A percentile compares a stretch with the other conserved stretches of the same genome.
Conservation (phyloP, 441 rosid species). For the Biscutella laevigata region DNA sequence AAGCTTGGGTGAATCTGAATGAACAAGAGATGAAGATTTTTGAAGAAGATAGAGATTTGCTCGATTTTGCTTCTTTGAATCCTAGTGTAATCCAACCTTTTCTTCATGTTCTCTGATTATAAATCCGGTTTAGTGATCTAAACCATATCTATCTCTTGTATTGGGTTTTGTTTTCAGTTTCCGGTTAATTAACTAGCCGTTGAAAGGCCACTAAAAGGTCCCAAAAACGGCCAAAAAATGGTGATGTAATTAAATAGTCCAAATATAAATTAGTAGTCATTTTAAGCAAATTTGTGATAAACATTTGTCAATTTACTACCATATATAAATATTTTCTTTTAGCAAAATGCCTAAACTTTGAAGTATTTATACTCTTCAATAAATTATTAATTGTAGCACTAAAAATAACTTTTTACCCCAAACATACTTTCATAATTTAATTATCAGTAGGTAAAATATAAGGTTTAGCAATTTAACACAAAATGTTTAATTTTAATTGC, state of each 20-base stretch:
- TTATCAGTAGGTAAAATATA: neutral
- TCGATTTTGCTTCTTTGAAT: constrained; percentile 19
- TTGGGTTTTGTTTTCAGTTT: neutral
- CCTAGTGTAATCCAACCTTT: constrained; percentile 21
- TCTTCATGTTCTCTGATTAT: constrained; percentile 21
- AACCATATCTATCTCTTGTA: constrained; percentile 5
- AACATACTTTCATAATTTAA: neutral
- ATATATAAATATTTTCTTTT: neutral
- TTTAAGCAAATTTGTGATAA: neutral
- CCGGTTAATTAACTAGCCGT: constrained; percentile 15
- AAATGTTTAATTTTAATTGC: too few relatives aligned
- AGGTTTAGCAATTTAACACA: too few relatives aligned
- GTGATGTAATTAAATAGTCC: constrained; percentile 7
- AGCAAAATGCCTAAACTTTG: neutral
- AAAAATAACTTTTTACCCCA: neutral
- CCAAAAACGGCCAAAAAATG: neutral
- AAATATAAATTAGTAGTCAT: neutral
- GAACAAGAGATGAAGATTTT: constrained; percentile 28
- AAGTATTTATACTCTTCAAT: neutral
- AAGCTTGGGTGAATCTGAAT: constrained; percentile 35
- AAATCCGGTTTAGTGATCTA: neutral
- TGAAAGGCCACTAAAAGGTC: neutral
- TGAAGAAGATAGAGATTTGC: constrained; percentile 22
- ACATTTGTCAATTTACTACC: neutral
- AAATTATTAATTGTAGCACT: neutral